Evolutionary conservation across 306 rosid genomes (phyloP), one percentile per base, ranked within the genome.

Genomic region (Inga oerstediana): DNA sequence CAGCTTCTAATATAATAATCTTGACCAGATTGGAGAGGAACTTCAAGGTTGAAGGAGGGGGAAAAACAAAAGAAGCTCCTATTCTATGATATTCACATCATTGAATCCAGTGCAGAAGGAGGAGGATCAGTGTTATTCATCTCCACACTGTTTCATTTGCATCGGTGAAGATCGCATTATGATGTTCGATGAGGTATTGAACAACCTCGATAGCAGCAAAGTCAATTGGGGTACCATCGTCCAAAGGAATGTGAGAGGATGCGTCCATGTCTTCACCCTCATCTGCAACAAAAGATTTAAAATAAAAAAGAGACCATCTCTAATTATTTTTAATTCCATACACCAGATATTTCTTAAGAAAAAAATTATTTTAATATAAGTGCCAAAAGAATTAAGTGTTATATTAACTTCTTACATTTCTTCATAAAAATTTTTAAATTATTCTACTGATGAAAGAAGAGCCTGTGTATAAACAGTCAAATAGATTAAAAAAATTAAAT

Each of bases 111-210:
- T 22, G 82, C 49, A 82, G 72, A 66, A 51, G 15, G 27, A 12
- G 46, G 70, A 73, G 51, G 12, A 13, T 39, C 30, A 27, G 68
- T 39, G 65, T 27, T 30, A 66, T 66, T 85, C 88, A 97, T 89
- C 93, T 92, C 99, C 99, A 97, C 69, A 92, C 84, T 27, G 99
- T 97, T 90, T 90, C 97, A 52, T 97, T 94, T 54, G 99, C 97
- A 86, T 97, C 97, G 2, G 99, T 97, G 88, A 97, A 97, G 68
- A 97, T 86, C 20, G 94, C 94, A 78, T 97, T 94, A 82, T 97
- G 98, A 88, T 94, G 97, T 84, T 92, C 99, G 68, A 94, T 90
- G 81, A 97, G 99, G 84, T 92, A 88, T 89, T 97, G 99, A 85
- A 97, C 84, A 84, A 94, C 97, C 89, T 97, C 99, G 12, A 97